These are phyloP conservation scores for Diaporthe australafricana DNA, from an alignment of 2,329 filamentous ascomycete species.

Conservation along the genomic window DNA sequence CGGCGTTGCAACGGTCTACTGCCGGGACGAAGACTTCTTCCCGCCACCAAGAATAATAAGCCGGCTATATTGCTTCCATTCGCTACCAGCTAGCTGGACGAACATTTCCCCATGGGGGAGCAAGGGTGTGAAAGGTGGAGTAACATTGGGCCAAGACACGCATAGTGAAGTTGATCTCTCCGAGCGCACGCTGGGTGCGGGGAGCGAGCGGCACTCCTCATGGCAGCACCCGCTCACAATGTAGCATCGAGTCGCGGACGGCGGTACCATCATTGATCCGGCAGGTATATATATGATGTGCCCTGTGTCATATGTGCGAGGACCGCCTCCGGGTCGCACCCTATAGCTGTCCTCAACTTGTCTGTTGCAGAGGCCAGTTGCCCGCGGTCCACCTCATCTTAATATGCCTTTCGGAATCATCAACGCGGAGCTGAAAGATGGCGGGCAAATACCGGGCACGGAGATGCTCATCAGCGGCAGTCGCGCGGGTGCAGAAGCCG, in stretches of 20 bases:
- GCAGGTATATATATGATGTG: neutral
- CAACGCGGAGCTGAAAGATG: slow-evolving; percentile 38
- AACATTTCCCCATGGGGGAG: slow-evolving; percentile 1
- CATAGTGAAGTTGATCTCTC: slow-evolving; percentile 6
- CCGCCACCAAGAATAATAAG: neutral
- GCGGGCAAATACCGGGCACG: slow-evolving; percentile 41
- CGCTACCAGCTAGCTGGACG: slow-evolving; percentile 5
- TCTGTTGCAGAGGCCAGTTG: too few relatives aligned
- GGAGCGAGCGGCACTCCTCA: slow-evolving; percentile 19
- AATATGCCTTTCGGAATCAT: slow-evolving; percentile 44
- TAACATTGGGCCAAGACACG: neutral
- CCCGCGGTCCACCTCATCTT: neutral
- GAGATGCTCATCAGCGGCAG: slow-evolving; percentile 42
- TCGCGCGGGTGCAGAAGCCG: neutral
- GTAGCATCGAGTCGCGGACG: slow-evolving; percentile 7
- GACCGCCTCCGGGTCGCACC: neutral
- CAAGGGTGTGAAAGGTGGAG: slow-evolving; percentile 11
- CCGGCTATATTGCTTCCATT: slow-evolving; percentile 16
- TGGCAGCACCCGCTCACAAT: neutral
- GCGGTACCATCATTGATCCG: slow-evolving; percentile 30
- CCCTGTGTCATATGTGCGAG: neutral
- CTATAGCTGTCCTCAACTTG: neutral
- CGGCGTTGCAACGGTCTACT: neutral
- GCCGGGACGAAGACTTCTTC: neutral
- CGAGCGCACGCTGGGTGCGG: slow-evolving; percentile 20